Conservation (phyloP, 23 red algal species). For the Pyropia yezoensis region DNA sequence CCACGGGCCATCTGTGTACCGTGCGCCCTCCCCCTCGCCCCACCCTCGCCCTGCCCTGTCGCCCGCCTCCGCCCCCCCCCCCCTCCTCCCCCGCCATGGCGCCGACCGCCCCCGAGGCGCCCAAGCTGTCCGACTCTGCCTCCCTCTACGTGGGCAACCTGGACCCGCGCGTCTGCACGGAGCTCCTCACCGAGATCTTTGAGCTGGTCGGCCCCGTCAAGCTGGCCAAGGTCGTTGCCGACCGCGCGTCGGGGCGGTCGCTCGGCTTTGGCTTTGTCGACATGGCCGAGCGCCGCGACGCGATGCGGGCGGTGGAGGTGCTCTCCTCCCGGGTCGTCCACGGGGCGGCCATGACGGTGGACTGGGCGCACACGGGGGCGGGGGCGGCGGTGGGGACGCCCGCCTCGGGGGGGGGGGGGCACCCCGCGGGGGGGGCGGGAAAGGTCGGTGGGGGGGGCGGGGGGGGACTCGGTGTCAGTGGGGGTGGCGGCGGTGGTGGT, state of each 20-base stretch:
- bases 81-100: not conserved
- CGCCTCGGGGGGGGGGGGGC: not conserved
- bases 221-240: conserved; percentile 62
- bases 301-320: conserved; percentile 54
- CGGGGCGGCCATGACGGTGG: conserved; percentile 61
- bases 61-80: not conserved
- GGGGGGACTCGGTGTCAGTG: no score
- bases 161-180: conserved; percentile 70
- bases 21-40: not conserved
- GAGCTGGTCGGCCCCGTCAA: conserved; percentile 61
- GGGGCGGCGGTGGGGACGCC: conserved; percentile 15
- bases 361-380: conserved; percentile 65
- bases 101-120: not conserved
- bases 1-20: no score
- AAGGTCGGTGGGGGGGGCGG: no score
- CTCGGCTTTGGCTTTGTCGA: conserved; percentile 86
- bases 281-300: conserved; percentile 58
- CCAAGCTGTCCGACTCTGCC: not conserved
- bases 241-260: conserved; percentile 48
- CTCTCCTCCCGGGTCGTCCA: conserved; percentile 59
- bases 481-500: no score
- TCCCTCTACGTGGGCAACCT: conserved; percentile 83
- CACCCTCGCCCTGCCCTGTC: not conserved
- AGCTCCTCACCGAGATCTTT: conserved; percentile 75
- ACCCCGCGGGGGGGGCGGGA: not conserved